These are phyloP conservation scores for Teratosphaeria nubilosa DNA, from an alignment of 2,329 filamentous ascomycete species.

Conservation along the genomic window DNA sequence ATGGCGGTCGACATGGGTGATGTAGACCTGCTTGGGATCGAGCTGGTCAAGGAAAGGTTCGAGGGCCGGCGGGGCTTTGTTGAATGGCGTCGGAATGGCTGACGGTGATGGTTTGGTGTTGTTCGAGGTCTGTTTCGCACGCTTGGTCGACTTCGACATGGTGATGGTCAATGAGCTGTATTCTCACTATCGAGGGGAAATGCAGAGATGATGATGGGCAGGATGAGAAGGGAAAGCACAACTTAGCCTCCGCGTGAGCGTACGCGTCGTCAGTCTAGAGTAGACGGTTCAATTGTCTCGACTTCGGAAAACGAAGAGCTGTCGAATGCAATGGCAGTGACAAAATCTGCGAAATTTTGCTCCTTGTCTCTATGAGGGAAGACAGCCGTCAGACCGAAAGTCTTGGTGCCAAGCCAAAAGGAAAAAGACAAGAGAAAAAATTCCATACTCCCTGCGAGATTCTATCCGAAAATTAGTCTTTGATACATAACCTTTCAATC, in stretches of 20 bases:
- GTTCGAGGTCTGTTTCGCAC: background rate
- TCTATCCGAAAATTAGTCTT: background rate
- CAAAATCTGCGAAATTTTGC: background rate
- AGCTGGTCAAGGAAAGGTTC: conserved; percentile 57
- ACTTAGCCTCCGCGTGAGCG: background rate
- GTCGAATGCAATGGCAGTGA: background rate
- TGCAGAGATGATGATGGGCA: background rate
- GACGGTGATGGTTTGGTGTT: background rate
- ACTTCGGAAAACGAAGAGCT: no score
- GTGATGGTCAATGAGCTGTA: background rate
- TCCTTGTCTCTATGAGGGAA: no score
- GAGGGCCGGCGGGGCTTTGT: conserved; percentile 52
- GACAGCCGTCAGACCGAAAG: no score
- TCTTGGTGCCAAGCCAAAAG: no score
- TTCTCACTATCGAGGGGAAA: background rate
- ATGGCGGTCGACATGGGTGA: conserved; percentile 70
- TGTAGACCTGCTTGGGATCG: conserved; percentile 62
- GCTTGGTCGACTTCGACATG: background rate
- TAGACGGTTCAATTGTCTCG: background rate
- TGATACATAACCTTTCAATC: background rate
- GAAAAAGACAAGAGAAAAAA: background rate
- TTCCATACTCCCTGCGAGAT: background rate
- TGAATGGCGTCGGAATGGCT: conserved; percentile 49
- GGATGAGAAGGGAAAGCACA: background rate
- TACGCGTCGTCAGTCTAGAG: background rate